A percentile compares a stretch with the other conserved stretches of the same genome.
phyloP scores from a whole-genome alignment of 495 filamentous ascomycete genomes.

The Trichoderma virens region DNA sequence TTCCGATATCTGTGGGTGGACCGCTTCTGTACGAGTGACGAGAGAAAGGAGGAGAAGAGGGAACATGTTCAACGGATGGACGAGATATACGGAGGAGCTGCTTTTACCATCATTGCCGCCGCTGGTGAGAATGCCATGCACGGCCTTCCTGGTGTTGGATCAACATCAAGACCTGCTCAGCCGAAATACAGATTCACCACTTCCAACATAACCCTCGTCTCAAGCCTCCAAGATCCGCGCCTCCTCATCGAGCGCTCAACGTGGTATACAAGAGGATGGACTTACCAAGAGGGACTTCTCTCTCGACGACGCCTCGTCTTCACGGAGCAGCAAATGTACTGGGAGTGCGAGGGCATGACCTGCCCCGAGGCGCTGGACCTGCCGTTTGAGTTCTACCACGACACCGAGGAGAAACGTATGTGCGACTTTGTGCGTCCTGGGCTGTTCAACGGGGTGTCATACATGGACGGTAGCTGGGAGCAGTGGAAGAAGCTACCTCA shows the following conservation, averaged over 20 bases:
- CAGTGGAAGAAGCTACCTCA: conserved; percentile 14
- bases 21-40: conserved; percentile 21
- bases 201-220: background rate
- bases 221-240: background rate
- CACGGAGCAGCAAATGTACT: conserved; percentile 26
- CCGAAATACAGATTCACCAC: conserved; percentile 3
- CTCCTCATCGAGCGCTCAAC: conserved; percentile 11
- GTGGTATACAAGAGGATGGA: conserved; percentile 32
- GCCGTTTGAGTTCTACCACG: background rate
- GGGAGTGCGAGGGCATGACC: conserved; percentile 23
- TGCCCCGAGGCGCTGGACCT: conserved; percentile 15
- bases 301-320: conserved; percentile 27
- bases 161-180: background rate
- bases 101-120: conserved; percentile 25
- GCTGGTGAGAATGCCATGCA: conserved; percentile 20
- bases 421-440: background rate
- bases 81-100: conserved; percentile 19
- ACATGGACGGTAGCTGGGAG: conserved; percentile 10
- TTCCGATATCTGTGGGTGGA: conserved; percentile 26
- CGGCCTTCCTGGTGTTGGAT: conserved; percentile 25
- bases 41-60: conserved; percentile 14
- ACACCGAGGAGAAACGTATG: background rate
- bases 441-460: background rate
- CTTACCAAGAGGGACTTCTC: conserved; percentile 31
- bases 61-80: conserved; percentile 25